These are phyloP conservation scores for Pythium monospermum DNA, from an alignment of 352 stramenopile species.

Conservation along the genomic window DNA sequence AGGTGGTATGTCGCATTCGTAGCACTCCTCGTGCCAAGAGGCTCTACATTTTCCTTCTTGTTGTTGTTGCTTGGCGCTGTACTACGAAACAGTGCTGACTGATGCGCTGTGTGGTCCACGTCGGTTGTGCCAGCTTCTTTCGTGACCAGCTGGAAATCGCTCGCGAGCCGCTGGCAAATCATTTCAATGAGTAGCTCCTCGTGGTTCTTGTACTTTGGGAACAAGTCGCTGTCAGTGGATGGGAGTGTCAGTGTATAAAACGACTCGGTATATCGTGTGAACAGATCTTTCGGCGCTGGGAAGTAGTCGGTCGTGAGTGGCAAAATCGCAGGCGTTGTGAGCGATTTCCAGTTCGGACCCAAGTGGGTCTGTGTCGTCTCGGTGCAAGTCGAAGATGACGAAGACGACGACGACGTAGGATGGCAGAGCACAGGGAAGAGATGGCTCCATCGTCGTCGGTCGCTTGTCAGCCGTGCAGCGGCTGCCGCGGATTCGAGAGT, in stretches of 20 bases:
- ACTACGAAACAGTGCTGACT: neutral
- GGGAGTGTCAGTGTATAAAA: slow-evolving; percentile 79
- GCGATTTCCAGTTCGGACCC: slow-evolving; percentile 95
- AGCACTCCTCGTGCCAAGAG: slow-evolving; percentile 3
- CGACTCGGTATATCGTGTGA: slow-evolving; percentile 63
- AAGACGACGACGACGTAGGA: slow-evolving; percentile 1
- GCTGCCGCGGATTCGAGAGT: slow-evolving; percentile 27
- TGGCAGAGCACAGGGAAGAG: slow-evolving; percentile 85
- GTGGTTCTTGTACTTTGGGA: slow-evolving; percentile 57
- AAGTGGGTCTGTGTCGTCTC: slow-evolving; percentile 38
- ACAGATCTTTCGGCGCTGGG: slow-evolving; percentile 61
- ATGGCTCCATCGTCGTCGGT: slow-evolving; percentile 94
- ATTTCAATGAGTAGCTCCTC: slow-evolving; percentile 76
- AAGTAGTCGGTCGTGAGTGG: slow-evolving; percentile 89
- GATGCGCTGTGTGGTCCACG: neutral
- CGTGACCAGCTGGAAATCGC: slow-evolving; percentile 74
- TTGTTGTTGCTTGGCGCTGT: neutral
- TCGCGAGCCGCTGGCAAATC: slow-evolving; percentile 71
- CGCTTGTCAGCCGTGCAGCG: slow-evolving; percentile 60
- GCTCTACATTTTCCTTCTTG: slow-evolving; percentile 13
- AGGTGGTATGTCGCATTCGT: slow-evolving; percentile 52
- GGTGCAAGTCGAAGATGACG: neutral
- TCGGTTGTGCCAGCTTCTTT: slow-evolving; percentile 11
- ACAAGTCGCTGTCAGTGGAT: slow-evolving; percentile 37
- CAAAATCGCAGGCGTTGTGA: slow-evolving; percentile 93